Base-by-base conservation (phyloP, 441 rosid genomes). In the Mallotus repandus region DNA sequence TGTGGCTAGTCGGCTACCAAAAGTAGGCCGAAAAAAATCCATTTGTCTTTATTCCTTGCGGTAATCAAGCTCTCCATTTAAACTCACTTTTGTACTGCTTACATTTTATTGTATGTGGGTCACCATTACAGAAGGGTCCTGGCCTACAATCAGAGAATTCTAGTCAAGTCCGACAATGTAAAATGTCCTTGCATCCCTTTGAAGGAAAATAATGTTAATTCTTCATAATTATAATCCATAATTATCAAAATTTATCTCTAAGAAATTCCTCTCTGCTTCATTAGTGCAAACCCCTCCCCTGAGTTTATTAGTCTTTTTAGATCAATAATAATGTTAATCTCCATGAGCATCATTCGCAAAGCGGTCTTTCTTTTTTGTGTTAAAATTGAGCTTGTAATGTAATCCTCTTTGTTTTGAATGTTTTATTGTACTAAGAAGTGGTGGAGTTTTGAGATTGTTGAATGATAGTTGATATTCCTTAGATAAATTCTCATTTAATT, bases 151-250 rank as follows among this genome's bases (percentile, higher is more conserved):
- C 13, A 18, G 14, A 11, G 9, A 61, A 53, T n/a, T n/a, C 7
- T 2, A 46, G 79, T 22, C 63, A 53, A 53, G 63, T 63, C 76
- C 63, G 50, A 71, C 75, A 76, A 9, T 41, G 38, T 3, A 50
- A 66, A 50, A 50, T 43, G 62, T 15, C 38, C 9, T 71, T 58
- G 75, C 71, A 65, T 63, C 32, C 46, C 49, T 70, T 58, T 7
- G 66, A 76, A 76, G 68, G 58, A 25, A 76, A 58, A 58, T 66
- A 56, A 69, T 63, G 68, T 18, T 22, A 38, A 38, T 25, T 10
- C 49, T 43, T n/a, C 6, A 63, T 8, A 25, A 68, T 45, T 38
- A 75, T 53, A 32, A 21, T 15, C 18, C n/a, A 68, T 45, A 46
- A 73, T 57, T 18, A 74, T 66, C 41, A 58, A 25, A 9, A 61